phyloP scores from a whole-genome alignment of 139 green algal species.

The Chlamydomonas asymmetrica region DNA sequence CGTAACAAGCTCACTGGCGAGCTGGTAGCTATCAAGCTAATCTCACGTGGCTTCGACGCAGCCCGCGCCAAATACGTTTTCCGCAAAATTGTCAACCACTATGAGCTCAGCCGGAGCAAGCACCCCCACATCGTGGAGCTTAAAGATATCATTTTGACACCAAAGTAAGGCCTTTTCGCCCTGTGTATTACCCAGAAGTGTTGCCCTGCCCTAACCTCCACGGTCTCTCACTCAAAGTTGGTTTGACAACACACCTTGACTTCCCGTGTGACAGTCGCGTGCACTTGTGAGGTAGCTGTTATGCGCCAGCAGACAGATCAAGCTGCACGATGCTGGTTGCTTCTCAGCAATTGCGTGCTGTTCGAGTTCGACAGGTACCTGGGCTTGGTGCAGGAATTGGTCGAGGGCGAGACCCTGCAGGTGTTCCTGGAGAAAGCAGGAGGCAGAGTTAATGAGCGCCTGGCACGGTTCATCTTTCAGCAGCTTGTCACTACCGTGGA shows the following conservation, averaged over 20 bases:
- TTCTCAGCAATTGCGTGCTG: not conserved
- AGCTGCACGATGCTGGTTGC: not conserved
- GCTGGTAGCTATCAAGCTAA: slow-evolving; percentile 57
- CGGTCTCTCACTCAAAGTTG: not conserved
- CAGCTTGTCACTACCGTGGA: slow-evolving; percentile 68
- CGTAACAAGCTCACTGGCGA: slow-evolving; percentile 54
- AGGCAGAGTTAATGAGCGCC: slow-evolving; percentile 61
- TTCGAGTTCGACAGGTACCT: slow-evolving; percentile 48
- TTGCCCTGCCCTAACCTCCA: not conserved
- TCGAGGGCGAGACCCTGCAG: slow-evolving; percentile 53
- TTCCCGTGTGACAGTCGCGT: not conserved
- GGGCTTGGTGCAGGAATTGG: slow-evolving; percentile 47
- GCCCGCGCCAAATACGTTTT: slow-evolving; percentile 31
- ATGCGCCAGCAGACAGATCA: not conserved
- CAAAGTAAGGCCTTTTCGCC: not conserved
- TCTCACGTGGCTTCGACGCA: slow-evolving; percentile 36
- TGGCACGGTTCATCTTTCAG: slow-evolving; percentile 72
- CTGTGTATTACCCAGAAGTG: not conserved
- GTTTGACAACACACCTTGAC: not conserved
- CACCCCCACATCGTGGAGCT: slow-evolving; percentile 96
- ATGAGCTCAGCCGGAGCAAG: slow-evolving; percentile 40
- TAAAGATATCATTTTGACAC: slow-evolving; percentile 55
- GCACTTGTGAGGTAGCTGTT: not conserved
- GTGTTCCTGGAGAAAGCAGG: slow-evolving; percentile 38
- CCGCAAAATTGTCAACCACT: slow-evolving; percentile 21